Percentiles rank a stretch among this genome's conserved stretches.
Conservation (phyloP, 495 filamentous ascomycete genomes). For the Aspergillus sclerotiicarbonarius region DNA sequence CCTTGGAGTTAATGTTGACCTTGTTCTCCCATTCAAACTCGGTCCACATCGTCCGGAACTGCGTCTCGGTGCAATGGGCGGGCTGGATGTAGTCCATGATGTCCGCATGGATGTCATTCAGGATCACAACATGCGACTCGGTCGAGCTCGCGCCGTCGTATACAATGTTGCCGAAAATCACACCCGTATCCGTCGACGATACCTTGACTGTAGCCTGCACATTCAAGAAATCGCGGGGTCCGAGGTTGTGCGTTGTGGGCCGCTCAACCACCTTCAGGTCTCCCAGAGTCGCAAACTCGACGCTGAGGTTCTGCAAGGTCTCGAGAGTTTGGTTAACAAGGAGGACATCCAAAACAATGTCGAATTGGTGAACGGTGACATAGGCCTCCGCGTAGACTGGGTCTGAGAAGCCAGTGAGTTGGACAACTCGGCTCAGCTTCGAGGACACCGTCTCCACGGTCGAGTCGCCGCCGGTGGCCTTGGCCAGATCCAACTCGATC, state of each 20-base stretch:
- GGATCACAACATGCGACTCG: constrained; percentile 95
- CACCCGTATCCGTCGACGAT: constrained; percentile 95
- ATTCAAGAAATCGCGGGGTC: constrained; percentile 93
- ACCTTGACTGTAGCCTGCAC: constrained; percentile 99
- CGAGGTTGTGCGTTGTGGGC: constrained; percentile 92
- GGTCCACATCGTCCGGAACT: constrained; percentile 99
- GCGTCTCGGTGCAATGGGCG: constrained; percentile 92
- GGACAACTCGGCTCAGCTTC: constrained; percentile 93
- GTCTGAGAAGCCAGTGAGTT: constrained; percentile 98
- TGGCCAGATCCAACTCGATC: constrained; percentile 86
- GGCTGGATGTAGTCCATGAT: constrained; percentile 99
- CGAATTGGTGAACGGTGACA: constrained; percentile 98
- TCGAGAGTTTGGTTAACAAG: constrained; percentile 97
- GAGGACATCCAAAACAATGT: constrained; percentile 95
- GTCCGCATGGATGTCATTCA: constrained; percentile 98
- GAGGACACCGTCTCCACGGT: constrained; percentile 81
- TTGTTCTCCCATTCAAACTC: constrained; percentile 99
- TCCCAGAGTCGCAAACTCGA: constrained; percentile 96
- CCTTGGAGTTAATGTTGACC: constrained; percentile 98
- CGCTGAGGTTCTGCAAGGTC: constrained; percentile 93
- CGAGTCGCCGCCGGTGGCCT: constrained; percentile 87
- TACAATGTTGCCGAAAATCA: constrained; percentile 98
- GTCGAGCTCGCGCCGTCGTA: constrained; percentile 96
- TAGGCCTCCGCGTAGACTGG: constrained; percentile 98
- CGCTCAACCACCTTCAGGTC: constrained; percentile 98